These are phyloP conservation scores for Trypanosoma lewisi DNA, from an alignment of 208 protist species.

Conservation along the genomic window DNA sequence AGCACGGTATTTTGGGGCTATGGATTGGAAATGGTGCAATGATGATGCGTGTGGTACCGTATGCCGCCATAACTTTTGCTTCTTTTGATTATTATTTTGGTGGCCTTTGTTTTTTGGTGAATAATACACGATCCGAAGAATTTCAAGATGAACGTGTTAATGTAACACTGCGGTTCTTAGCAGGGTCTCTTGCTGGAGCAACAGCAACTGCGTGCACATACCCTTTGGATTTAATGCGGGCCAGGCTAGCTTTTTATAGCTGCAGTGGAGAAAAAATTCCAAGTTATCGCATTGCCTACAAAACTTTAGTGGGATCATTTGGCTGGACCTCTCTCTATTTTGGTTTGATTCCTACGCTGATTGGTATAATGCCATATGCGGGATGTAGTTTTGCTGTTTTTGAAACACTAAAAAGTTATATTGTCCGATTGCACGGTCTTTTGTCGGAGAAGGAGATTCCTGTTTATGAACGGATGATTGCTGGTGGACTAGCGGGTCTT, in stretches of 20 bases:
- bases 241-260: constrained; percentile 79
- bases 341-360: constrained; percentile 89
- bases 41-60: constrained; percentile 93
- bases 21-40: constrained; percentile 95
- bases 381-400: constrained; percentile 92
- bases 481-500: constrained; percentile 83
- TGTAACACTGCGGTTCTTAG: constrained; percentile 69
- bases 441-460: constrained; percentile 69
- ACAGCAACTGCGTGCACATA: constrained; percentile 92
- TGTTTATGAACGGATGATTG: constrained; percentile 65
- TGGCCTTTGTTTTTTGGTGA: constrained; percentile 23
- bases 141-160: constrained; percentile 40
- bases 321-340: constrained; percentile 72
- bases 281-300: constrained; percentile 72
- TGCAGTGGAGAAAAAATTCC: constrained; percentile 56
- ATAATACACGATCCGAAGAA: constrained; percentile 18
- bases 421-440: constrained; percentile 45
- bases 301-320: constrained; percentile 46
- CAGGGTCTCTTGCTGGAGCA: constrained; percentile 90
- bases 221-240: constrained; percentile 93
- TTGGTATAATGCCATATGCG: constrained; percentile 94
- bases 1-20: constrained; percentile 83
- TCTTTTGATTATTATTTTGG: constrained; percentile 92
- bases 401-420: constrained; percentile 83
- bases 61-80: constrained; percentile 93